These are phyloP conservation scores for Rhodamnia argentea DNA, from an alignment of 345 rosid genomes.

Conservation along the genomic window DNA sequence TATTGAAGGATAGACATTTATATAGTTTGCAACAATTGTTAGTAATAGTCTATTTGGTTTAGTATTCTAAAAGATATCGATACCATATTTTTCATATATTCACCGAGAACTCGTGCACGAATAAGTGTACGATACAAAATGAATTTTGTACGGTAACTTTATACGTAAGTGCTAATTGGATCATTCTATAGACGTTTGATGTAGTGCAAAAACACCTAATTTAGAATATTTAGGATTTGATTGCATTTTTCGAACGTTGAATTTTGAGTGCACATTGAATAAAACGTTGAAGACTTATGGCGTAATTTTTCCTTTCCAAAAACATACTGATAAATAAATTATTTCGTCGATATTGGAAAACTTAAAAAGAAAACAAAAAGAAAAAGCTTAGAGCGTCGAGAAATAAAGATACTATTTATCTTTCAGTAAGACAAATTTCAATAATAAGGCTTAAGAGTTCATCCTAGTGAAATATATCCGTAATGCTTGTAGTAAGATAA, in stretches of 20 bases:
- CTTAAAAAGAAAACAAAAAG: background rate
- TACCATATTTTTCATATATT: background rate
- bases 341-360: background rate
- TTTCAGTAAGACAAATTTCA: background rate
- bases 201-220: no score
- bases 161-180: background rate
- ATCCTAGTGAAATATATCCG: background rate
- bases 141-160: background rate
- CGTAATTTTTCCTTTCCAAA: no score
- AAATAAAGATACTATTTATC: background rate
- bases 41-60: background rate
- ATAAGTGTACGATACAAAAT: background rate
- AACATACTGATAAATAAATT: background rate
- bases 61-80: background rate
- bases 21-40: background rate
- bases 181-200: no score
- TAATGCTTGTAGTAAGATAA: background rate
- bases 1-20: background rate
- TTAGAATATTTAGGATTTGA: no score
- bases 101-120: background rate
- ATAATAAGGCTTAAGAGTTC: background rate
- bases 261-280: no score
- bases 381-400: background rate
- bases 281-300: no score
- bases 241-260: no score